Base-by-base conservation (phyloP, 768 basidiomycete species). In the Collybia sp. region DNA sequence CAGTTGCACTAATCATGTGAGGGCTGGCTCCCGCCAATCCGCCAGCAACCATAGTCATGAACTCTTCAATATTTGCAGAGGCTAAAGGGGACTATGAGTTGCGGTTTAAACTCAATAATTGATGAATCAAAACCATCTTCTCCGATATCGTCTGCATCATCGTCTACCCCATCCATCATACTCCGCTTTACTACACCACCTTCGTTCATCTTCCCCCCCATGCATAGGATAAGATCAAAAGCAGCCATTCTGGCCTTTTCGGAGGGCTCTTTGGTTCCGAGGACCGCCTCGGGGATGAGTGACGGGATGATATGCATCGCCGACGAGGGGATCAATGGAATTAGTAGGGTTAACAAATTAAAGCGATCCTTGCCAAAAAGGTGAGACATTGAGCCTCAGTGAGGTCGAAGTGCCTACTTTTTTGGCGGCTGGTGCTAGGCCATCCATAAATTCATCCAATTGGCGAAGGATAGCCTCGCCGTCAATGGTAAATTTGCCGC, bases 1-100 rank as follows among this genome's bases (percentile, higher is more conserved):
- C 83, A 1, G 92, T 91, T 1, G 96, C 96, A 58, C 93, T 95
- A 62, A 98, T 95, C 93, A 96, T 98, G 60, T 99, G 96, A 0
- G 95, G 93, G 10, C 82, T 89, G 12, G 88, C 85, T 16, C 92
- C 94, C 8, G 93, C 93, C 40, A 98, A 68, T 47, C 96, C 96
- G 54, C 93, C 94, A 32, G 90, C 90, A 20, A 97, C 72, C 94
- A 99, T 98, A 2, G 89, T 99, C 70, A 98, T 74, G 61, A 89
- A 98, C 61, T 98, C 96, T 54, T 92, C 84, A 38, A 94, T 75
- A 56, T 63, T 89, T 0, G 93, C 94, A 43, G 68, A 66, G 43
- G 80, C 88, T 68, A 39, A 9, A 41, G 40, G 42, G 34, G 9
- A 49, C 25, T 43, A 8, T 25, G 3, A 25, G 25, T 25, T 25